These are phyloP conservation scores for Phenoliferia sp. DNA, from an alignment of 1,284 basidiomycete species.

Conservation along the genomic window DNA sequence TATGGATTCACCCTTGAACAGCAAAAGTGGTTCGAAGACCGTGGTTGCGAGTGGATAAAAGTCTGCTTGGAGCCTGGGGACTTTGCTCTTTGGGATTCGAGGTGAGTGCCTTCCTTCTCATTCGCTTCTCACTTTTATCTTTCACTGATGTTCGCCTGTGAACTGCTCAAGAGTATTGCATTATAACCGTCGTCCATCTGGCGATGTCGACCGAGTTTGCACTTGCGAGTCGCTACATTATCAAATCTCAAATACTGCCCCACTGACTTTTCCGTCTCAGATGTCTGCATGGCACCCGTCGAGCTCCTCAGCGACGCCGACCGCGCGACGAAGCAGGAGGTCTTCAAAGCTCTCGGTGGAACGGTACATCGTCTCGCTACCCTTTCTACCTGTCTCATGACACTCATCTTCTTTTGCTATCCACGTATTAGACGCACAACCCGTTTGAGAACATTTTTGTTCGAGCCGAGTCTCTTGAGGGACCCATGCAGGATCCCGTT, in stretches of 20 bases:
- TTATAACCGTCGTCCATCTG: conserved; percentile 16
- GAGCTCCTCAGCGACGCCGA: conserved; percentile 5
- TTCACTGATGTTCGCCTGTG: no score
- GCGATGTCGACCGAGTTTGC: conserved; percentile 14
- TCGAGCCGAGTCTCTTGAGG: background rate
- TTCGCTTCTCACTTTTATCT: no score
- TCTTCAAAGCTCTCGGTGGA: background rate
- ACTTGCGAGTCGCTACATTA: conserved; percentile 5
- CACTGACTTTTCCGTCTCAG: background rate
- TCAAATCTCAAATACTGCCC: background rate
- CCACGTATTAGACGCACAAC: background rate
- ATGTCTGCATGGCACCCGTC: conserved; percentile 16
- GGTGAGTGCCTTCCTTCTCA: background rate
- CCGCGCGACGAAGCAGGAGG: background rate
- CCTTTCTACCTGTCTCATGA: background rate
- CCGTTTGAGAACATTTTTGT: conserved; percentile 4
- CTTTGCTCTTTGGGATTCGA: conserved; percentile 24
- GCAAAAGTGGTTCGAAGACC: conserved; percentile 18
- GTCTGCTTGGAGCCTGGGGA: conserved; percentile 13
- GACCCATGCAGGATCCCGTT: background rate
- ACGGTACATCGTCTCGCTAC: no score
- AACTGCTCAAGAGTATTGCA: conserved; percentile 11
- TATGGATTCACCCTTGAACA: conserved; percentile 10
- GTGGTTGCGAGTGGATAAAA: conserved; percentile 20
- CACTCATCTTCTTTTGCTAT: background rate